Conservation (phyloP, 345 rosid species). For the Salix suchowensis region DNA sequence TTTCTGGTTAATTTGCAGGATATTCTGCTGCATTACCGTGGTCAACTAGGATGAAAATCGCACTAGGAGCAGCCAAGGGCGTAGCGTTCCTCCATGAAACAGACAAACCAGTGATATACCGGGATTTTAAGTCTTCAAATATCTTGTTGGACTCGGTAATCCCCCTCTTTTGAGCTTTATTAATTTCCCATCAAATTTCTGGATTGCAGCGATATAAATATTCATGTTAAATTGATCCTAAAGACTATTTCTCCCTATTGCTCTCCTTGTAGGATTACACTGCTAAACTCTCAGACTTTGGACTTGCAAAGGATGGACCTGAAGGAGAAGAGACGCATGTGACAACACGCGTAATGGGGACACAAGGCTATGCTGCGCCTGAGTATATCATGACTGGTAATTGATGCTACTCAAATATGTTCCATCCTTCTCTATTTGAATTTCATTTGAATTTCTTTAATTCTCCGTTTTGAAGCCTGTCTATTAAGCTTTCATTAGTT, state of each 20-base stretch:
- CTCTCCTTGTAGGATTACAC: slow-evolving; percentile 36
- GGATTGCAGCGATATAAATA: too few relatives aligned
- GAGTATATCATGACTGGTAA: slow-evolving; percentile 60
- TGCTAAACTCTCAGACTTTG: slow-evolving; percentile 55
- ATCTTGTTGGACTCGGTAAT: slow-evolving; percentile 64
- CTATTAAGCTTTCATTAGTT: background rate
- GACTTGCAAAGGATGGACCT: slow-evolving; percentile 59
- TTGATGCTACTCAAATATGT: background rate
- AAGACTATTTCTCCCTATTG: background rate
- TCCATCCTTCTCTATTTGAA: background rate
- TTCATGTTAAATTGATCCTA: too few relatives aligned
- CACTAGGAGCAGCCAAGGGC: slow-evolving; percentile 75
- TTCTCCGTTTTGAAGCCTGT: background rate
- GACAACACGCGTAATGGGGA: slow-evolving; percentile 52
- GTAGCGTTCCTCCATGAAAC: slow-evolving; percentile 70
- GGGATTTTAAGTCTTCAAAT: slow-evolving; percentile 80
- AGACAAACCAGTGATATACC: slow-evolving; percentile 65
- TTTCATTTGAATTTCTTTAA: background rate
- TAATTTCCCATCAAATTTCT: background rate
- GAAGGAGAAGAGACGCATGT: slow-evolving; percentile 51
- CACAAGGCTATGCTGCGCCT: slow-evolving; percentile 60
- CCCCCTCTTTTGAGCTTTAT: background rate
- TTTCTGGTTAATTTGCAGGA: slow-evolving; percentile 30
- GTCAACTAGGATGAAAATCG: slow-evolving; percentile 75
- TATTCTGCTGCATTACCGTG: slow-evolving; percentile 54